Base-by-base conservation (phyloP, 2,329 filamentous ascomycete species). In the Canariomyces notabilis region DNA sequence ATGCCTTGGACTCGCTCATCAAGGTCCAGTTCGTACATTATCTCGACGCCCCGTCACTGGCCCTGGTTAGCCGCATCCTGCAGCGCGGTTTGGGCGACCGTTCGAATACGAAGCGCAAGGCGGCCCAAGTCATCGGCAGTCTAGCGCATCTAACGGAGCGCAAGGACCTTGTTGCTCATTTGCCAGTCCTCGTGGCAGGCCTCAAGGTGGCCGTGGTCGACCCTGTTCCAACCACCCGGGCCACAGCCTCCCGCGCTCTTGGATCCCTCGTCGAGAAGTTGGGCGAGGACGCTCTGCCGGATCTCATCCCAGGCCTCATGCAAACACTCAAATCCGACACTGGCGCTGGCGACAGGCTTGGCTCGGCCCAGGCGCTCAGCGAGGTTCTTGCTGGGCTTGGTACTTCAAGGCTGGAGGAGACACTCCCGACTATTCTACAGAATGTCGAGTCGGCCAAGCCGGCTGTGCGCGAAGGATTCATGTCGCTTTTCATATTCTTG, bases 1-100 rank as follows among this genome's bases (percentile, higher is more conserved):
- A 94, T 56, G 93, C 93, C 14, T 74, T 98, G 50, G 91, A 98
- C 64, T 76, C 89, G 0, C 78, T 98, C 48, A 96, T 98, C 72
- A 96, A 95, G 70, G 87, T 98, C n/a, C 89, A 89, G 39, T 98
- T 98, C 63, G 83, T 96, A 12, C 93, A 98, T 68, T 98, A 97
- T 62, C 78, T 98, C n/a, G 93, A 98, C 66, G 88, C 94, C 1
- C 93, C 93, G 5, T 98, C 94, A 2, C 75, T 98, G 58, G 93
- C 93, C 16, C 78, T 98, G 43, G 89, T 98, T 53, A 94, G 93
- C 37, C 88, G 93, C 53, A 97, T 98, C 57, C 74, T 98, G 29
- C 90, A 98, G 67, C 87, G 94, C 63, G 93, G 93, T 49, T 72
- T 98, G 33, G 82, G 82, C 45, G 93, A 96, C 63, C 79, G 94